A percentile compares a stretch with the other conserved stretches of the same genome.
Conservation (phyloP, 495 filamentous ascomycete genomes). For the Podospora conica region DNA sequence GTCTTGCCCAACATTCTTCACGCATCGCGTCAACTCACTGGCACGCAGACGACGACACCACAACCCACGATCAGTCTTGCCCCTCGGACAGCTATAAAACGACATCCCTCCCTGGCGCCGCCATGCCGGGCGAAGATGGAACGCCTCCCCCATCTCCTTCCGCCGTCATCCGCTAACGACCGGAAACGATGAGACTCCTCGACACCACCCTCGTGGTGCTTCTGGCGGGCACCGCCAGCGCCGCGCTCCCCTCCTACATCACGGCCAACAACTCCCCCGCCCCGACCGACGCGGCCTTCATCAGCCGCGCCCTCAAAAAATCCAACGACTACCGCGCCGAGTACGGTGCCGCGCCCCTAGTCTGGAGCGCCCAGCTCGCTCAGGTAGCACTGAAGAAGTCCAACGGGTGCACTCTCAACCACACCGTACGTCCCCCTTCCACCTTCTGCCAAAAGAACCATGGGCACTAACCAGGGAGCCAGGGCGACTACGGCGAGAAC, state of each 20-base stretch:
- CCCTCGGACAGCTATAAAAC: not conserved
- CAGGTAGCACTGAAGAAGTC: slow-evolving; percentile 10
- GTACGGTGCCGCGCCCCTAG: slow-evolving; percentile 3
- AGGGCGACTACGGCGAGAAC: slow-evolving; percentile 24
- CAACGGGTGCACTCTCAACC: slow-evolving; percentile 19
- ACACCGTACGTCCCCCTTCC: slow-evolving; percentile 8
- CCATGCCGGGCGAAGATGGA: not conserved
- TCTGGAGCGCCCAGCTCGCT: slow-evolving; percentile 17
- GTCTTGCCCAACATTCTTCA: not conserved
- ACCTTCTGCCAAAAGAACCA: not conserved
- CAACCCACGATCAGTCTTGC: not conserved
- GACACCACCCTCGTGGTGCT: not conserved
- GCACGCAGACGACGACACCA: not conserved
- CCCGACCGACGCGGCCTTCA: slow-evolving; percentile 14
- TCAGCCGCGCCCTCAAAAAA: slow-evolving; percentile 6
- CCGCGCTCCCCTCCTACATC: not conserved
- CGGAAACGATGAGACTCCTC: not conserved
- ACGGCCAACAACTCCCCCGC: slow-evolving; percentile 11
- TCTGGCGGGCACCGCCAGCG: not conserved
- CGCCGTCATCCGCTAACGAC: not conserved
- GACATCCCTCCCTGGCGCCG: not conserved
- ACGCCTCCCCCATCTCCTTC: not conserved
- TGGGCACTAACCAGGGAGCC: slow-evolving; percentile 4
- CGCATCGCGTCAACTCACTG: not conserved
- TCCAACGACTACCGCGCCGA: slow-evolving; percentile 15